A percentile compares a stretch with the other conserved stretches of the same genome.
Conservation (phyloP, 1,284 basidiomycete genomes). For the Hymenochaete sp. region DNA sequence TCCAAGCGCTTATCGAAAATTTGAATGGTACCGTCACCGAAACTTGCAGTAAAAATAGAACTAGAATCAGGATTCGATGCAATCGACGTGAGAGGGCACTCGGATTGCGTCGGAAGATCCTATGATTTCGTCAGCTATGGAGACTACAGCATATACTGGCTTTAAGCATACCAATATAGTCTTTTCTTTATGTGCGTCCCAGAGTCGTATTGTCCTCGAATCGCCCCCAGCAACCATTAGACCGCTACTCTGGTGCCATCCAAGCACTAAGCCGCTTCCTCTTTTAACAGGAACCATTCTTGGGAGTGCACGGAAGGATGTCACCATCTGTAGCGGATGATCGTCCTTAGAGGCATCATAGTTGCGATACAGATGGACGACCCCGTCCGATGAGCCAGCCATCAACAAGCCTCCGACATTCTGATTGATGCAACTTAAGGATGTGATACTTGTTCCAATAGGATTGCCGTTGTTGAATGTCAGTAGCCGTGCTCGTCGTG, state of each 20-base stretch:
- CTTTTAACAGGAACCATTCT: constrained; percentile 68
- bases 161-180: constrained; percentile 58
- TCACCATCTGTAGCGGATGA: constrained; percentile 77
- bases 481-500: constrained; percentile 66
- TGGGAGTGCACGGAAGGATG: constrained; percentile 84
- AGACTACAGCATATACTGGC: not conserved
- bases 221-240: constrained; percentile 87
- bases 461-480: constrained; percentile 89
- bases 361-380: constrained; percentile 86
- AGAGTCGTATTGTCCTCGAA: constrained; percentile 80
- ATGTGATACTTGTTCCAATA: constrained; percentile 75
- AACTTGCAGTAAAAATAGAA: constrained; percentile 83
- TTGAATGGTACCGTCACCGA: constrained; percentile 87
- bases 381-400: constrained; percentile 84
- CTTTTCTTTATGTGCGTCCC: constrained; percentile 92
- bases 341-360: constrained; percentile 65
- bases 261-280: constrained; percentile 79
- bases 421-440: constrained; percentile 92
- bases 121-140: not conserved
- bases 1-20: constrained; percentile 88
- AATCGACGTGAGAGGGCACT: constrained; percentile 84
- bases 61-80: constrained; percentile 72
- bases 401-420: constrained; percentile 89
- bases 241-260: constrained; percentile 91
- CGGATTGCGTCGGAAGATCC: constrained; percentile 60